Evolutionary conservation across 2,329 filamentous ascomycete genomes (phyloP), one percentile per base, ranked within the genome.

Genomic region (Colletotrichum destructivum): DNA sequence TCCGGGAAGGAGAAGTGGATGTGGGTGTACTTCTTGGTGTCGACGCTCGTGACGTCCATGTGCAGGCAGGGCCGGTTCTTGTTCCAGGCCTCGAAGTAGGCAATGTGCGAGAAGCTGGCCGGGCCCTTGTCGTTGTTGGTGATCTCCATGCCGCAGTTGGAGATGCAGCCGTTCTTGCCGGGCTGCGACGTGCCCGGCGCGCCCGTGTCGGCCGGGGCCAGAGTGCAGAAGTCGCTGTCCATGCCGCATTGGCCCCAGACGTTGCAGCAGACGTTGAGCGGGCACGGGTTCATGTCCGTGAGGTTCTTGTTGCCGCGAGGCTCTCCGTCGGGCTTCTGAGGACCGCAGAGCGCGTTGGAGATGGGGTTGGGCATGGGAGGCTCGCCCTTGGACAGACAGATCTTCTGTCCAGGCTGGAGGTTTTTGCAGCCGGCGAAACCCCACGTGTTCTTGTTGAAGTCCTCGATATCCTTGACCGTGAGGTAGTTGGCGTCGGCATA

Each of bases 171-270:
- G 71, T 81, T 78, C 5, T 70, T 77, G 15, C 78, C 79, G 0
- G 74, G 62, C 12, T 70, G 47, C 11, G 80, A 76, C 6, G 81
- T 84, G 12, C 83, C 83, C 1, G 82, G 84, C 0, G 75, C 75
- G 1, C 81, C 82, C 0, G 77, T 81, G 13, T 71, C 54, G 12
- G 63, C n/a, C 11, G 47, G 31, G 31, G 31, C 31, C 31, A 31
- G 38, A 6, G 44, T 40, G 40, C 85, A 88, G 73, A 86, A 87
- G 18, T 84, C 84, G 1, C 74, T 73, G 0, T 83, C 84, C 1
- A 80, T 80, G 12, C 85, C 86, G 26, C 86, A 88, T 60, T 83
- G 79, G 0, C 85, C 86, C 78, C 82, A 84, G 47, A 79, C 77
- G 67, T 83, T 73, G 66, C 78, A 78, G 72, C 78, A 79, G n/a